Conservation (phyloP, 2,329 filamentous ascomycete species). For the Gaeumannomyces tritici region DNA sequence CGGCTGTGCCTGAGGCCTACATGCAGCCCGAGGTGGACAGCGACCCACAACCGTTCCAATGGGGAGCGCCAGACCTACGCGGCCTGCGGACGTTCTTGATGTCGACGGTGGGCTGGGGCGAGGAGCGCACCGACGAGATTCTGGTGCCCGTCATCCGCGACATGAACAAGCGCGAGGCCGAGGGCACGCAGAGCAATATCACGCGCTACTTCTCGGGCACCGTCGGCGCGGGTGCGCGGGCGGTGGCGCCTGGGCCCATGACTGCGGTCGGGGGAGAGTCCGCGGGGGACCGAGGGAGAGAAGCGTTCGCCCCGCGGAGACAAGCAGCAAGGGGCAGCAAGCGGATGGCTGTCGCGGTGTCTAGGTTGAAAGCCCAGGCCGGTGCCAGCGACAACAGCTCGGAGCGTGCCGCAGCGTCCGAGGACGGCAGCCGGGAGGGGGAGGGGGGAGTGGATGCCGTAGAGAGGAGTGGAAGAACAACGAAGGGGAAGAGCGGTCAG, state of each 20-base stretch:
- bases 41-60: constrained; percentile 73
- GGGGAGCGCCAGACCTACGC: constrained; percentile 90
- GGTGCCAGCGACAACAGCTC: constrained; percentile 5
- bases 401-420: not conserved
- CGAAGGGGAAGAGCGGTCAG: not conserved
- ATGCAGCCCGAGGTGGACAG: constrained; percentile 76
- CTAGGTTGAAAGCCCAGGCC: constrained; percentile 16
- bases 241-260: not conserved
- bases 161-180: constrained; percentile 79
- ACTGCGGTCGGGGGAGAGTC: not conserved
- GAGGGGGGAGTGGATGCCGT: not conserved
- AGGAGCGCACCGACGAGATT: constrained; percentile 88
- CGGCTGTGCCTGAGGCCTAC: constrained; percentile 75
- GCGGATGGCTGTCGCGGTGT: constrained; percentile 22
- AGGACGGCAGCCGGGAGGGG: not conserved
- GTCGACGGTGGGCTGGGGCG: constrained; percentile 84
- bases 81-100: constrained; percentile 78
- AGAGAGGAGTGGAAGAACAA: not conserved
- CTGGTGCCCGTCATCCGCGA: constrained; percentile 91
- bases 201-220: constrained; percentile 80
- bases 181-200: constrained; percentile 94
- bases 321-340: constrained; percentile 14
- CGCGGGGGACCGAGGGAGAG: constrained; percentile 5
- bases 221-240: constrained; percentile 28
- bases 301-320: constrained; percentile 18